Conservation (phyloP, 2,329 filamentous ascomycete species). For the Ophiostoma sp. region DNA sequence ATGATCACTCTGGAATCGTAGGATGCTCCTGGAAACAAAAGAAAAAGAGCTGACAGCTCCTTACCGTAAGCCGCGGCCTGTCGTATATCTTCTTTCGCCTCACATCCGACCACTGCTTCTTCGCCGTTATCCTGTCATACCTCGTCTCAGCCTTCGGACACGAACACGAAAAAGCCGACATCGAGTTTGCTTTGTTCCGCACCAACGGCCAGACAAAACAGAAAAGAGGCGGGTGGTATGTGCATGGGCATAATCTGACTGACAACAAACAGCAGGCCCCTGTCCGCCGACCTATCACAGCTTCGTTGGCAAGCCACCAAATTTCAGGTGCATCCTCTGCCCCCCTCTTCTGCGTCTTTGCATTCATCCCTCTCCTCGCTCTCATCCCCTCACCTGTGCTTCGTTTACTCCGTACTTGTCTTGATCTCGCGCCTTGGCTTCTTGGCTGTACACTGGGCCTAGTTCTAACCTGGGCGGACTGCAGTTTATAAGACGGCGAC, state of each 20-base stretch:
- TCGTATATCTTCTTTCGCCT: too few species aligned
- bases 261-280: background rate
- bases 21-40: too few species aligned
- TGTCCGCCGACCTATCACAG: background rate
- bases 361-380: background rate
- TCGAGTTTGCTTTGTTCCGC: background rate
- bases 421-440: background rate
- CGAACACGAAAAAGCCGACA: background rate
- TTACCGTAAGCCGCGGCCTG: too few species aligned
- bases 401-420: background rate
- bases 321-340: background rate
- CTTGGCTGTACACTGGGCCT: background rate
- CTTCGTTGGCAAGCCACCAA: background rate
- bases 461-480: background rate
- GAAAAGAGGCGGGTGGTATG: background rate
- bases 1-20: too few species aligned
- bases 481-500: too few species aligned
- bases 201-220: background rate
- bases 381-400: background rate
- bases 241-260: background rate
- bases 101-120: too few species aligned
- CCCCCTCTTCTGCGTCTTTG: background rate
- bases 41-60: too few species aligned
- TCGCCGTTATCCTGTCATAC: background rate
- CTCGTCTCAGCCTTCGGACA: background rate